A percentile compares a stretch with the other conserved stretches of the same genome.
Evolutionary conservation across 768 basidiomycete genomes (phyloP).

Genomic region (Lentinula boryana): DNA sequence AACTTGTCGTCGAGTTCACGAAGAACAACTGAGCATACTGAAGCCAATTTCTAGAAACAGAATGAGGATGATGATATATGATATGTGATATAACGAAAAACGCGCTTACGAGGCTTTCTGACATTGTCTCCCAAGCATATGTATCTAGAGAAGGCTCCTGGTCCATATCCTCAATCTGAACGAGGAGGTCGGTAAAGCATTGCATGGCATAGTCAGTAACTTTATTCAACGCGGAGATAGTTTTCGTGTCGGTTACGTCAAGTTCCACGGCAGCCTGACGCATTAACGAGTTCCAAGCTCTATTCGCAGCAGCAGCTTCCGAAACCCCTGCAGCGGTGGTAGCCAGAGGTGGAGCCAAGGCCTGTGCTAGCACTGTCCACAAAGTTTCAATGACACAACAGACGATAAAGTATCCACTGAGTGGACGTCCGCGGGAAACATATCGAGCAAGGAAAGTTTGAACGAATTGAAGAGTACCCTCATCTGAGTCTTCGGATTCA

Average conservation of each 20-base stretch:
- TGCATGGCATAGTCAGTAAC: constrained; percentile 62
- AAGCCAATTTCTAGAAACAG: constrained; percentile 72
- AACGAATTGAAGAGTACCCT: constrained; percentile 48
- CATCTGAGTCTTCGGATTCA: constrained; percentile 44
- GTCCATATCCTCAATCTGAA: constrained; percentile 81
- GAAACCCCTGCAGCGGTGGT: constrained; percentile 25
- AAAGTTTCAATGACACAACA: constrained; percentile 84
- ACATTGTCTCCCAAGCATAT: constrained; percentile 93
- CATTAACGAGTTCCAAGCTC: constrained; percentile 70
- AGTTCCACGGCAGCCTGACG: constrained; percentile 41
- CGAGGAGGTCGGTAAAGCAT: constrained; percentile 70
- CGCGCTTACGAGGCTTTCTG: constrained; percentile 69
- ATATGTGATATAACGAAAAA: neutral
- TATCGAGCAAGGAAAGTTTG: constrained; percentile 74
- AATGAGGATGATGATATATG: neutral
- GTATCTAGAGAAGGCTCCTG: constrained; percentile 73
- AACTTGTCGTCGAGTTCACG: constrained; percentile 64
- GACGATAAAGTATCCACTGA: constrained; percentile 85
- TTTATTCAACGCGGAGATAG: constrained; percentile 33
- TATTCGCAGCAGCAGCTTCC: constrained; percentile 82
- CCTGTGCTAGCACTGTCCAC: constrained; percentile 82
- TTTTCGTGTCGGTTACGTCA: constrained; percentile 27
- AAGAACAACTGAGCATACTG: constrained; percentile 71
- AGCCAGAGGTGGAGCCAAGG: constrained; percentile 31
- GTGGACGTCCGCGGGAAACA: constrained; percentile 65